phyloP scores from a whole-genome alignment of 2,329 filamentous ascomycete genomes.

The Beauveria scarabaeidicola region DNA sequence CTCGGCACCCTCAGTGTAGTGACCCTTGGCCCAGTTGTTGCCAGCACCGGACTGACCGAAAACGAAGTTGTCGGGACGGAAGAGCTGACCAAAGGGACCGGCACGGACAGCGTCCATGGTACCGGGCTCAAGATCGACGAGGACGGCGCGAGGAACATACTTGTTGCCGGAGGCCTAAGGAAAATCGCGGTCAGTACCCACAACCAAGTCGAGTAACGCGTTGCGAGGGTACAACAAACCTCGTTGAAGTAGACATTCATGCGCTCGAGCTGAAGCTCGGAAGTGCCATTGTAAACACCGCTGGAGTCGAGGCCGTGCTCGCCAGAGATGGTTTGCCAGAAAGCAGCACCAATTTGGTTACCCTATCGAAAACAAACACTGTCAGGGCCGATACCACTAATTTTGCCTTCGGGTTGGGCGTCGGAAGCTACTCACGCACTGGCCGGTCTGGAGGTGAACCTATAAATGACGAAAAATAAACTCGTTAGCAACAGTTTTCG shows the following conservation, averaged over 20 bases:
- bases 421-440: conserved; percentile 64
- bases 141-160: conserved; percentile 97
- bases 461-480: conserved; percentile 43
- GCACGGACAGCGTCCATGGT: conserved; percentile 99
- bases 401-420: not conserved
- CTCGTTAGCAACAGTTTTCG: conserved; percentile 42
- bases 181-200: conserved; percentile 6
- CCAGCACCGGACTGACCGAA: conserved; percentile 99
- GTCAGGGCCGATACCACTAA: conserved; percentile 27
- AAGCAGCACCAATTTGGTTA: conserved; percentile 99
- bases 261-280: conserved; percentile 97
- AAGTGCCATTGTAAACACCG: conserved; percentile 97
- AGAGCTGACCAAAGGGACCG: conserved; percentile 96
- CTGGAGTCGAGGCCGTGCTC: conserved; percentile 96
- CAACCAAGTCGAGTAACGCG: not conserved
- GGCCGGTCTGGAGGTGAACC: conserved; percentile 99
- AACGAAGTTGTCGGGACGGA: conserved; percentile 99
- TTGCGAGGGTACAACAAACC: conserved; percentile 28
- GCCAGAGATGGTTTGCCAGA: conserved; percentile 87
- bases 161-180: conserved; percentile 90
- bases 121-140: conserved; percentile 98
- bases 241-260: conserved; percentile 99
- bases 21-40: conserved; percentile 99
- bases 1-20: conserved; percentile 99
- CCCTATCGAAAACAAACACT: conserved; percentile 49